phyloP scores from a whole-genome alignment of 1,284 basidiomycete species.

The Puccinia coronata region DNA sequence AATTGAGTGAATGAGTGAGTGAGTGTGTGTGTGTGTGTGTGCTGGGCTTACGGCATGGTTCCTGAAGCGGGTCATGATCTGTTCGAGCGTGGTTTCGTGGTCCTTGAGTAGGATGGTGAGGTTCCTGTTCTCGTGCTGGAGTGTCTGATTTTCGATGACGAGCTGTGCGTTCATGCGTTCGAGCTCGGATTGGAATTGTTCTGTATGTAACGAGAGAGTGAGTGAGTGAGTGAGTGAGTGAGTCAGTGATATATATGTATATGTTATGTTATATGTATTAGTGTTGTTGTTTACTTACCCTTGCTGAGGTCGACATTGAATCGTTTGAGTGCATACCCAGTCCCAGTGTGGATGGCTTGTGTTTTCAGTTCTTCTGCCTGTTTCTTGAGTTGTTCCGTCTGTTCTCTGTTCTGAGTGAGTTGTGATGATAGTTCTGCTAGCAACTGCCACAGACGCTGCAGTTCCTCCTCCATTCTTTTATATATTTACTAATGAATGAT shows the following conservation, averaged over 20 bases:
- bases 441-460: slow-evolving; percentile 73
- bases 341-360: slow-evolving; percentile 74
- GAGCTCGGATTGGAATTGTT: slow-evolving; percentile 86
- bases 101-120: slow-evolving; percentile 84
- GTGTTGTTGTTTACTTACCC: slow-evolving; percentile 62
- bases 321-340: slow-evolving; percentile 78
- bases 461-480: slow-evolving; percentile 70
- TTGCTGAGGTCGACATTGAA: slow-evolving; percentile 92
- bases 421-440: slow-evolving; percentile 81
- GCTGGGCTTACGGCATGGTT: slow-evolving; percentile 85
- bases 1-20: too few relatives aligned
- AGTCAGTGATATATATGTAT: too few relatives aligned
- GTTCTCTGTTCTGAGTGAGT: slow-evolving; percentile 78
- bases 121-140: slow-evolving; percentile 92
- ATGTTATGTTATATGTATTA: too few relatives aligned
- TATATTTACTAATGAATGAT: too few relatives aligned
- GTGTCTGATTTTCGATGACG: slow-evolving; percentile 86
- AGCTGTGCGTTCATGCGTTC: slow-evolving; percentile 86
- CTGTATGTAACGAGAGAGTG: slow-evolving; percentile 62
- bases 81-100: slow-evolving; percentile 91
- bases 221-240: slow-evolving; percentile 18
- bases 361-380: slow-evolving; percentile 79
- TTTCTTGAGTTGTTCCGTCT: slow-evolving; percentile 71
- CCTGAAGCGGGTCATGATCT: slow-evolving; percentile 93
- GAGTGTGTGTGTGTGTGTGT: too few relatives aligned